phyloP scores from a whole-genome alignment of 208 protist species.

The Blechomonas ayalai region DNA sequence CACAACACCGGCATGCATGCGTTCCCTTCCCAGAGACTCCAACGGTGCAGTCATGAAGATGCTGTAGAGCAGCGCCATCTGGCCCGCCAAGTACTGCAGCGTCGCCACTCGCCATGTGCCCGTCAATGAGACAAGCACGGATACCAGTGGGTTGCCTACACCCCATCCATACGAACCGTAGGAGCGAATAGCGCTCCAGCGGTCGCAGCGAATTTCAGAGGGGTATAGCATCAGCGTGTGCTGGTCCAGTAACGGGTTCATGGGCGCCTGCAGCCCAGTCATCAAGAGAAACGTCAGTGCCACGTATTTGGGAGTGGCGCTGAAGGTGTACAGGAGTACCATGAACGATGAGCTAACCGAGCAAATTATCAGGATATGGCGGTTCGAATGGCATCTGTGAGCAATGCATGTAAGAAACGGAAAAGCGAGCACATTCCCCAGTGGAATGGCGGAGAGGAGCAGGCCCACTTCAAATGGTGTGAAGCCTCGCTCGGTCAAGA shows the following conservation, averaged over 20 bases:
- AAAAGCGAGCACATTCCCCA: constrained; percentile 25
- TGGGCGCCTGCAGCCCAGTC: constrained; percentile 12
- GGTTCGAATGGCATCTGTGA: constrained; percentile 31
- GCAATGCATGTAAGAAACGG: constrained; percentile 37
- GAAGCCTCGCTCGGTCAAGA: constrained; percentile 34
- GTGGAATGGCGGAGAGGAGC: constrained; percentile 16
- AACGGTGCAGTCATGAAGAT: constrained; percentile 23
- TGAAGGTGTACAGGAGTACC: constrained; percentile 11
- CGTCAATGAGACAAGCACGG: constrained; percentile 5
- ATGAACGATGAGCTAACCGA: constrained; percentile 3
- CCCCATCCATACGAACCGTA: constrained; percentile 58
- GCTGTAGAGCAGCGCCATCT: constrained; percentile 30
- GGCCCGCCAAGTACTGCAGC: constrained; percentile 27
- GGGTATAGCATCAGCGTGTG: constrained; percentile 41
- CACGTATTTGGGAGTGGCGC: not conserved
- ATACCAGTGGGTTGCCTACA: constrained; percentile 17
- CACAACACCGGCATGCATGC: constrained; percentile 24
- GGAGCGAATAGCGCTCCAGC: constrained; percentile 35
- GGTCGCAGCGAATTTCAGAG: constrained; percentile 6
- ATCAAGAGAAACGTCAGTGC: constrained; percentile 19
- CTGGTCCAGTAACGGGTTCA: constrained; percentile 39
- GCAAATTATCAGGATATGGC: constrained; percentile 17
- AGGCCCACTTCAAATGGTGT: constrained; percentile 20
- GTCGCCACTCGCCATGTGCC: constrained; percentile 18
- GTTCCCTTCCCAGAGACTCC: constrained; percentile 8